phyloP scores from a whole-genome alignment of 805 yeast genomes.

The Maudiozyma barnettii region DNA sequence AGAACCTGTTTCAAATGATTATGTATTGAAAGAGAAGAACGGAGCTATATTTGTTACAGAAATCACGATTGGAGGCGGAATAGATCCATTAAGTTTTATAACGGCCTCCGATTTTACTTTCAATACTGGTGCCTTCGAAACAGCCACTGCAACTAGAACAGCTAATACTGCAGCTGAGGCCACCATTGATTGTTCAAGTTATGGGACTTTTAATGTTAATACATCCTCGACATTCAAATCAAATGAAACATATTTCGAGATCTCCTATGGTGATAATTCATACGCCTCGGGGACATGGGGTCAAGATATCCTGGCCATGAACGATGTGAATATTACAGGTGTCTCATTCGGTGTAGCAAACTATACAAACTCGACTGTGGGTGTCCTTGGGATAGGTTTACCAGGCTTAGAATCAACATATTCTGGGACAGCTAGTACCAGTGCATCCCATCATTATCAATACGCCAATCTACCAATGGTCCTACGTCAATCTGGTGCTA shows the following conservation, averaged over 20 bases:
- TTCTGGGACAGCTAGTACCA: slow-evolving; percentile 21
- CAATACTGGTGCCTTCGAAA: background rate
- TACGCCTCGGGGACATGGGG: slow-evolving; percentile 50
- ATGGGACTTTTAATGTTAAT: slow-evolving; percentile 32
- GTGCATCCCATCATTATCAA: slow-evolving; percentile 1
- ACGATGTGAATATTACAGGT: slow-evolving; percentile 38
- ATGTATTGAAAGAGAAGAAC: background rate
- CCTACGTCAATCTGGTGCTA: slow-evolving; percentile 26
- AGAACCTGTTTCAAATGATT: no score
- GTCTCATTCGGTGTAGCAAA: slow-evolving; percentile 27
- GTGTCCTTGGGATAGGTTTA: slow-evolving; percentile 45
- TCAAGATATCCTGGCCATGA: slow-evolving; percentile 30
- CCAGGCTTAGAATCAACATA: slow-evolving; percentile 56
- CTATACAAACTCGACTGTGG: slow-evolving; percentile 30
- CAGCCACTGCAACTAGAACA: background rate
- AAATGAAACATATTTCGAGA: slow-evolving; percentile 32
- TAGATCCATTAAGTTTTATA: background rate
- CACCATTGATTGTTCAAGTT: slow-evolving; percentile 28
- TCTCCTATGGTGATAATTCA: slow-evolving; percentile 44
- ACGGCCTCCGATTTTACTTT: background rate
- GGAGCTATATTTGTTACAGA: background rate
- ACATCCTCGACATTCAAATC: slow-evolving; percentile 28
- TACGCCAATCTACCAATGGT: slow-evolving; percentile 15
- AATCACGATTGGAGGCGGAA: background rate
- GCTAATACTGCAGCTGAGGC: background rate